Base-by-base conservation (phyloP, 2,329 filamentous ascomycete genomes). In the Lasiodiplodia gonubiensis region DNA sequence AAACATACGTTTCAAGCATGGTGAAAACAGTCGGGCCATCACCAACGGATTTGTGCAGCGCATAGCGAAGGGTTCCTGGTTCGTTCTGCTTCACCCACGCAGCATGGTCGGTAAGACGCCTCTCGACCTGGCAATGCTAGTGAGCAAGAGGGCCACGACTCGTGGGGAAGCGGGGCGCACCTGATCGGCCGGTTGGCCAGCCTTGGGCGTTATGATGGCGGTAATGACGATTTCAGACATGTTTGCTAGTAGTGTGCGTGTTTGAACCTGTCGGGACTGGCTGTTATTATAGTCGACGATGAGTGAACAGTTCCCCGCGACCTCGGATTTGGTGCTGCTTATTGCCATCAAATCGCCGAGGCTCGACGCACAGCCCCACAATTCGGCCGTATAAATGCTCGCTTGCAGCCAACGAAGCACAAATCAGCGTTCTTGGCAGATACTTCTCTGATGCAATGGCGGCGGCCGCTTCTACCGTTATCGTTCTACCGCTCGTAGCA, bases 1-100 rank as follows among this genome's bases (percentile, higher is more conserved):
- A 23, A 18, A 68, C 74, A 46, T 68, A 78, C 75, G 74, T 78
- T 67, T 79, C 77, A 0, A 77, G 68, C 69, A 79, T 73, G 16
- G 78, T 64, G 42, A 78, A 73, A 0, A 69, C 67, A 0, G 75
- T 73, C 21, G 69, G 66, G 52, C 76, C 72, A 16, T 74, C 73
- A 21, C 75, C 72, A 6, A 68, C 70, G 51, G 78, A 73, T 42
- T 72, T 74, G 23, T 76, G 72, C 16, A 79, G 54, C 51, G 76
- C 74, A 61, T 77, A 79, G 8, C 71, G 71, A n/a, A 77, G 69
- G 2, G 74, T 74, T 3, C 74, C 75, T 1, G 76, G 76, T 67
- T 79, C 77, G 2, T 76, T 76, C 3, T 70, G 72, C 55, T 77
- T 72, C 14, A 77, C 76, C 18, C 68, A 61, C 54, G 70, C 67